Conservation (phyloP, 2,329 filamentous ascomycete species). For the Apiospora arundinis region DNA sequence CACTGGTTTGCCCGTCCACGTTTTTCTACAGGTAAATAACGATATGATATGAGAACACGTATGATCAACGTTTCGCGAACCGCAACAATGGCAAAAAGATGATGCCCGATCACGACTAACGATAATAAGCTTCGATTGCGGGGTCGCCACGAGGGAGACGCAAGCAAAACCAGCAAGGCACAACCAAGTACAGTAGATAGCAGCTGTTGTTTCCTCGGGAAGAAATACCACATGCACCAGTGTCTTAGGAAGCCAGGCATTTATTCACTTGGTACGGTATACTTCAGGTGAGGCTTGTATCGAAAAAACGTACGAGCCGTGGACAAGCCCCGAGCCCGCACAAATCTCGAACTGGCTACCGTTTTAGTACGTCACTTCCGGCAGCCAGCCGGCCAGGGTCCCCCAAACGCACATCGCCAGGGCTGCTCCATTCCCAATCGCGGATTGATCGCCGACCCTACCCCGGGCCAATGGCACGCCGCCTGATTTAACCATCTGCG, state of each 20-base stretch:
- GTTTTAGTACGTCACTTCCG: slow-evolving; percentile 16
- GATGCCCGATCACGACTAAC: neutral
- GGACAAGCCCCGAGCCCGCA: neutral
- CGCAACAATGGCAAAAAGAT: neutral
- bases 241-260: neutral
- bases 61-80: slow-evolving; percentile 15
- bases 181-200: too few relatives aligned
- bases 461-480: neutral
- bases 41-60: neutral
- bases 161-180: too few relatives aligned
- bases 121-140: neutral
- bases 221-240: too few relatives aligned
- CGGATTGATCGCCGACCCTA: neutral
- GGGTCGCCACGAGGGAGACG: neutral
- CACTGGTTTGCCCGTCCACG: neutral
- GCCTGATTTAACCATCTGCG: neutral
- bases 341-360: slow-evolving; percentile 8
- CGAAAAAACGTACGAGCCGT: neutral
- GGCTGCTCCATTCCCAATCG: neutral
- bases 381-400: neutral
- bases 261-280: neutral
- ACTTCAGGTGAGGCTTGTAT: neutral
- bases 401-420: neutral
- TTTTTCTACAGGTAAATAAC: too few relatives aligned
- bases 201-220: too few relatives aligned